These are phyloP conservation scores for Novymonas esmeraldas DNA, from an alignment of 208 protist species.

Conservation along the genomic window DNA sequence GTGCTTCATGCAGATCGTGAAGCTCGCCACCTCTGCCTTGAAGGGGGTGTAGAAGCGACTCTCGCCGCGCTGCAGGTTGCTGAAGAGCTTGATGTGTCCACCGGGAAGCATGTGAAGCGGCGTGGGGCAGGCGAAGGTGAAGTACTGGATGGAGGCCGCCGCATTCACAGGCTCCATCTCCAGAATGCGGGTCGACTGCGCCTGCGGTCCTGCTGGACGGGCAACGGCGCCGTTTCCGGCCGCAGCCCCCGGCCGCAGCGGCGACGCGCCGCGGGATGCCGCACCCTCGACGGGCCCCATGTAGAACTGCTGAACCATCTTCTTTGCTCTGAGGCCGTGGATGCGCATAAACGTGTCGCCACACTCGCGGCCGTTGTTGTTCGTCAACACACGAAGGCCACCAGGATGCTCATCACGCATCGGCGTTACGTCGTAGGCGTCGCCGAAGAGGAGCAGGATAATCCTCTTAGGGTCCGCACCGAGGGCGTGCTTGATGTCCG, in stretches of 20 bases:
- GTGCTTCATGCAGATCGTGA: slow-evolving; percentile 59
- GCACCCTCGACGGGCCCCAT: slow-evolving; percentile 39
- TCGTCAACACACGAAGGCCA: slow-evolving; percentile 41
- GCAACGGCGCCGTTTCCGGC: neutral
- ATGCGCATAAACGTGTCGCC: slow-evolving; percentile 74
- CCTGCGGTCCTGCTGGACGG: neutral
- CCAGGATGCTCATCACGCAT: slow-evolving; percentile 59
- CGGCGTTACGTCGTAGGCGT: slow-evolving; percentile 57
- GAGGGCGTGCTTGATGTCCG: slow-evolving; percentile 29
- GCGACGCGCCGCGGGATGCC: slow-evolving; percentile 9
- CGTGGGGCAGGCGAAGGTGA: slow-evolving; percentile 51
- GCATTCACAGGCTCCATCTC: slow-evolving; percentile 28
- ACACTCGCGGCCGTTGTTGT: slow-evolving; percentile 62
- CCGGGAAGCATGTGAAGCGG: slow-evolving; percentile 48
- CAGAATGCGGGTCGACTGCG: slow-evolving; percentile 32
- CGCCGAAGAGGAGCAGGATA: slow-evolving; percentile 53
- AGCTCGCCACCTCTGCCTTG: slow-evolving; percentile 41
- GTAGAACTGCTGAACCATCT: slow-evolving; percentile 40
- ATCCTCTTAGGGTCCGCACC: slow-evolving; percentile 25
- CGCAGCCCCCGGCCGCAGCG: slow-evolving; percentile 13
- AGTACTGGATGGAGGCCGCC: slow-evolving; percentile 23
- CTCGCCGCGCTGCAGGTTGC: slow-evolving; percentile 20
- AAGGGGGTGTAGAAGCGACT: slow-evolving; percentile 64
- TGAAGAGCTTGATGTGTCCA: slow-evolving; percentile 59
- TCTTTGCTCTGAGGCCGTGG: slow-evolving; percentile 52